Base-by-base conservation (phyloP, 2,329 filamentous ascomycete genomes). In the Arthroderma sp. region DNA sequence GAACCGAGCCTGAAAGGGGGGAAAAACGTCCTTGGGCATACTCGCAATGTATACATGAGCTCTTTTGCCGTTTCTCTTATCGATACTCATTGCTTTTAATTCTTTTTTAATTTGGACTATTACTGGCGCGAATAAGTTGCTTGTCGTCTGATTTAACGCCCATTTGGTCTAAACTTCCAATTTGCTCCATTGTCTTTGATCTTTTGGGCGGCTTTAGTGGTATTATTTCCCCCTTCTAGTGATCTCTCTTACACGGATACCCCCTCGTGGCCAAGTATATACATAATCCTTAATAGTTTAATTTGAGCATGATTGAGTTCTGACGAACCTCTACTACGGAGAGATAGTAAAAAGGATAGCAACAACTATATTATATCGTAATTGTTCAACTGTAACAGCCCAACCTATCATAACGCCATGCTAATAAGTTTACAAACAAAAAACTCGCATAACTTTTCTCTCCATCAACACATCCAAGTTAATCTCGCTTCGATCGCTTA, bases 391-490 rank as follows among this genome's bases (percentile, higher is more conserved):
- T 31, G 28, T 51, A 9, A 19, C 21, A 47, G 9, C 47, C 47
- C 25, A 51, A 51, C 47, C 47, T 51, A 51, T 33, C 47, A 33
- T 17, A 51, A 51, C 47, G 47, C 47, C 47, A 51, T 51, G 47
- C 47, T 51, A 51, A 51, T 31, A 51, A 51, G n/a, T 33, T 31
- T 51, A 31, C 47, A 51, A 17, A n/a, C 17, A 31, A 51, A 15
- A 25, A 51, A 9, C 21, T 25, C 25, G n/a, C 15, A 51, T 51
- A 51, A 51, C 47, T 51, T 51, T 51, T 49, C n/a, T 51, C 23
- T 51, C 25, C 15, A 15, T 19, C 17, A 33, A 31, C 23, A 31
- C 23, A 3, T 11, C 23, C 25, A 51, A 17, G 8, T 25, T 51
- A 33, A 25, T 51, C 47, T 33, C n/a, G 25, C 47, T 51, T 51